A percentile compares a stretch with the other conserved stretches of the same genome.
Conservation (phyloP, 1,139 yeast genomes). For the Blastobotrys ciferrii region DNA sequence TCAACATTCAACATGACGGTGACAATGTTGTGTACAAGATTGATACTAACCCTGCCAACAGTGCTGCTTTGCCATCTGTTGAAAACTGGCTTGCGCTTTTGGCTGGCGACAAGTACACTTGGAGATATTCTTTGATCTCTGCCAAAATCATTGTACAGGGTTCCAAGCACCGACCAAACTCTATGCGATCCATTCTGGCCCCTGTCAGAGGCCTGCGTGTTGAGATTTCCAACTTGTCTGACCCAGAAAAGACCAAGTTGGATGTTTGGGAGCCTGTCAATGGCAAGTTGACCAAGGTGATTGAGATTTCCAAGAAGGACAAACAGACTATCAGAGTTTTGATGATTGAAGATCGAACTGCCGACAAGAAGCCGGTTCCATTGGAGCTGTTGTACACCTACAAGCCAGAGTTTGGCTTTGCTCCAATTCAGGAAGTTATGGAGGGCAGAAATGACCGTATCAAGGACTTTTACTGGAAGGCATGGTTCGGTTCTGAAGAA, state of each 20-base stretch:
- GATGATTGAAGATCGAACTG: conserved; percentile 86
- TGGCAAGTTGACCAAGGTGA: conserved; percentile 70
- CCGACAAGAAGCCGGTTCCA: conserved; percentile 68
- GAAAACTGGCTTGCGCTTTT: conserved; percentile 72
- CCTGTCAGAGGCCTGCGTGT: conserved; percentile 69
- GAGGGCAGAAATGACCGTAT: conserved; percentile 89
- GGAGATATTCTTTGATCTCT: conserved; percentile 91
- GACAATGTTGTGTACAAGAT: conserved; percentile 49
- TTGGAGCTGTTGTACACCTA: conserved; percentile 77
- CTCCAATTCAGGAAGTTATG: conserved; percentile 90
- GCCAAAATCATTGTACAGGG: conserved; percentile 84
- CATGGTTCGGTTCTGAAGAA: conserved; percentile 79
- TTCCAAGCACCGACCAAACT: conserved; percentile 71
- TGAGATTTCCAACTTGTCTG: conserved; percentile 54
- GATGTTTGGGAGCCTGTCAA: conserved; percentile 67
- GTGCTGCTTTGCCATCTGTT: conserved; percentile 35
- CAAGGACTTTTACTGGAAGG: conserved; percentile 94
- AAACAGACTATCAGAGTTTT: conserved; percentile 58
- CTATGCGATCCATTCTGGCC: conserved; percentile 73
- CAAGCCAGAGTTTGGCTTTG: conserved; percentile 84
- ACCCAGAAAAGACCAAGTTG: conserved; percentile 56
- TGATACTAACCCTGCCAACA: conserved; percentile 46
- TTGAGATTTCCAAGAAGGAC: conserved; percentile 52
- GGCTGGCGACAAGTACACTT: conserved; percentile 75
- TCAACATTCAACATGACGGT: conserved; percentile 39